Base-by-base conservation (phyloP, 331 rosid species). In the Pyrus hybrid region DNA sequence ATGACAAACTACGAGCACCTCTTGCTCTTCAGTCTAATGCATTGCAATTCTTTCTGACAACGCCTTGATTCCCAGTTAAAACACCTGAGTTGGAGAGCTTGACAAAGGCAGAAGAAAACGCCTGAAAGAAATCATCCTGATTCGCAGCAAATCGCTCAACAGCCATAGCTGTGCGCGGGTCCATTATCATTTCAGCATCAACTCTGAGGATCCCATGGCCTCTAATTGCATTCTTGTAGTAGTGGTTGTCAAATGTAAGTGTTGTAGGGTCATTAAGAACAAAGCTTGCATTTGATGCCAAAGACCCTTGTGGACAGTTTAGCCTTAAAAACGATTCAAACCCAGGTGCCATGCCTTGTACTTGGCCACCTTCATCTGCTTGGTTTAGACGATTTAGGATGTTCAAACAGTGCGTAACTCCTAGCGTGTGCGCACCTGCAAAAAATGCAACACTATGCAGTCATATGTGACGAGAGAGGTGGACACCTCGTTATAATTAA, bases 251-350 rank as follows among this genome's bases (percentile, higher is more conserved):
- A 26, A 79, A 83, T n/a, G 53, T 9, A 17, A 72, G 8, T 3
- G 86, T 4, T 13, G 83, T 83, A 0, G 81, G 81, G 29, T 83
- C 86, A 66, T 83, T 79, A 3, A 60, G 64, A n/a, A 83, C 83
- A 45, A 45, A 45, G 51, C 51, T 45, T 45, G 17, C 51, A 45
- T 13, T 45, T 45, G 17, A 45, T 47, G 53, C 16, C 16, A 47
- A 47, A 47, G 6, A 47, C 53, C 53, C 17, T 47, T 47, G 20
- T 4, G 53, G 53, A 47, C 53, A 47, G 53, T 47, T 47, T 47
- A 47, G 18, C 20, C 7, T 47, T 47, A 47, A 47, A 47, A 47
- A 47, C 9, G 74, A 71, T 79, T 79, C 83, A 60, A 71, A 79
- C 35, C 28, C 45, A 16, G 80, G 72, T 5, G 68, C 70, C 72